These are phyloP conservation scores for Thraustochytrium striatum DNA, from an alignment of 352 stramenopile species.

Conservation along the genomic window DNA sequence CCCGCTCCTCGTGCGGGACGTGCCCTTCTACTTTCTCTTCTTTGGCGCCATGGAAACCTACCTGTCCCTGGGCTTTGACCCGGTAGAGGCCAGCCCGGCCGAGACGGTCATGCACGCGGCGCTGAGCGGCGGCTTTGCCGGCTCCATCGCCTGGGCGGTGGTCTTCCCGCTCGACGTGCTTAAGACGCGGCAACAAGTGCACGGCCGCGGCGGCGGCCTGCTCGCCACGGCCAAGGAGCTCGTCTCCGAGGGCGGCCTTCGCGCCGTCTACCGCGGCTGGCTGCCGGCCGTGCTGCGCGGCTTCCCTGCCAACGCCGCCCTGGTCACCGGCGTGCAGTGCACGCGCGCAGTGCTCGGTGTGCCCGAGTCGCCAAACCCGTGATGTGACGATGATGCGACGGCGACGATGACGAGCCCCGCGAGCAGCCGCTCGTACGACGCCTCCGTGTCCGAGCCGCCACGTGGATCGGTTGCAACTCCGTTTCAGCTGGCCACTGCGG, in stretches of 20 bases:
- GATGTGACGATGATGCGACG: too few relatives aligned
- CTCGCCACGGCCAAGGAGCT: conserved; percentile 55
- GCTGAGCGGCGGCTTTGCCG: conserved; percentile 67
- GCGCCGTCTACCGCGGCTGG: conserved; percentile 76
- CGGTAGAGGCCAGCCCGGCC: conserved; percentile 62
- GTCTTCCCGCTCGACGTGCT: conserved; percentile 77
- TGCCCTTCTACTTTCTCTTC: conserved; percentile 84
- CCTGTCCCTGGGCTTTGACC: conserved; percentile 3
- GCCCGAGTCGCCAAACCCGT: too few relatives aligned
- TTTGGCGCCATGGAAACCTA: conserved; percentile 75
- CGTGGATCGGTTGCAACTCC: too few relatives aligned
- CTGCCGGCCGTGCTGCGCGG: conserved; percentile 69
- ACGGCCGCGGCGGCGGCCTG: conserved; percentile 28
- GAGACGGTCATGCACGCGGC: conserved; percentile 63
- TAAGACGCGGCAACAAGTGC: conserved; percentile 72
- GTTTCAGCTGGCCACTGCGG: too few relatives aligned
- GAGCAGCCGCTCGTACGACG: too few relatives aligned
- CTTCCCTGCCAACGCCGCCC: conserved; percentile 76
- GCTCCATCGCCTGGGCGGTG: conserved; percentile 72
- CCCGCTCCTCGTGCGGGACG: conserved; percentile 71
- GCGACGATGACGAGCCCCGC: too few relatives aligned
- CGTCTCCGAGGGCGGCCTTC: conserved; percentile 65
- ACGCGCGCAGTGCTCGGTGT: too few relatives aligned
- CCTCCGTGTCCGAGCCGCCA: too few relatives aligned
- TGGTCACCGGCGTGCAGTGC: conserved; percentile 69